Evolutionary conservation across 805 yeast genomes (phyloP).

Genomic region (Hanseniaspora clermontiae): DNA sequence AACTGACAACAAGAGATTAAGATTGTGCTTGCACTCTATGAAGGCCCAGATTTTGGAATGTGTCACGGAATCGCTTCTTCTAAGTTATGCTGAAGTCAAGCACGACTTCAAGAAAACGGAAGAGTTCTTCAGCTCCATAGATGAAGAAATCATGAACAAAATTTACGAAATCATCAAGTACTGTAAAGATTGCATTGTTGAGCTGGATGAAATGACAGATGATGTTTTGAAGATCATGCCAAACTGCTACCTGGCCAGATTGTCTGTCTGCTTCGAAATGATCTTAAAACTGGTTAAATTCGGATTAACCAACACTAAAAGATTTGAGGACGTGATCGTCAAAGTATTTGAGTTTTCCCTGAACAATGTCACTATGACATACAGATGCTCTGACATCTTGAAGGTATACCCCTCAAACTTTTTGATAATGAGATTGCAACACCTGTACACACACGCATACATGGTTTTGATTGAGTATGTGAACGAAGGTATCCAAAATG

Average conservation of each 20-base stretch:
- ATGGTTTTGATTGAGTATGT: constrained; percentile 7
- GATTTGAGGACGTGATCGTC: constrained; percentile 21
- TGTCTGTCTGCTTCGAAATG: constrained; percentile 21
- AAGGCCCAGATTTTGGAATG: constrained; percentile 60
- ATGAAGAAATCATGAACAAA: constrained; percentile 38
- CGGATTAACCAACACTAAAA: constrained; percentile 15
- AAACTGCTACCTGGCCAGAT: constrained; percentile 12
- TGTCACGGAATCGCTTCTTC: constrained; percentile 18
- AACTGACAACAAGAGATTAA: constrained; percentile 30
- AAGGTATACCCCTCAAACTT: constrained; percentile 35
- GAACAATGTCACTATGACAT: constrained; percentile 15
- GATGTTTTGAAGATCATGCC: constrained; percentile 7
- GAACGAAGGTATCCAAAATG: background rate
- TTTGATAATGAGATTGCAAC: constrained; percentile 40
- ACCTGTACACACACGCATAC: constrained; percentile 28
- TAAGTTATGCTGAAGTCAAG: constrained; percentile 18
- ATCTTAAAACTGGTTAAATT: constrained; percentile 7
- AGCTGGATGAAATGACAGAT: constrained; percentile 12
- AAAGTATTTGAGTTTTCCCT: constrained; percentile 18
- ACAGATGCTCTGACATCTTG: constrained; percentile 17
- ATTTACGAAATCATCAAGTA: constrained; percentile 42
- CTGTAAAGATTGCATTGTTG: background rate
- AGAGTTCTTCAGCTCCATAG: constrained; percentile 24
- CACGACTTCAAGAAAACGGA: constrained; percentile 18
- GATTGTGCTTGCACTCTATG: constrained; percentile 47